Evolutionary conservation across 2,329 filamentous ascomycete species (phyloP), one percentile per base, ranked within the genome.

Genomic region (Zymoseptoria tritici): DNA sequence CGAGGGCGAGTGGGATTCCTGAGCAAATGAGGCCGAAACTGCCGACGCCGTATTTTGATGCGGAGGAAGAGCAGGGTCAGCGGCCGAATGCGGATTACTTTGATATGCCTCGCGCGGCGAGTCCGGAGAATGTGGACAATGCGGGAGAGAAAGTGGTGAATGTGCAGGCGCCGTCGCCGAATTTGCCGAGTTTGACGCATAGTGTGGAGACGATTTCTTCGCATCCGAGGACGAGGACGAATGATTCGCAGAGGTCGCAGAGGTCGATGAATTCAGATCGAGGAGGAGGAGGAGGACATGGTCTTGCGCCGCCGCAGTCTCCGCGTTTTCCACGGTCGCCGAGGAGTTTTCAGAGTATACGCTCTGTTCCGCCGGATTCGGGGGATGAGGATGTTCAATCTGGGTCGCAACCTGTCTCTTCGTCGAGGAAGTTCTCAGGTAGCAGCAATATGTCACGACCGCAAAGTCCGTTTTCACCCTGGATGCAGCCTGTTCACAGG

Each of bases 361-460:
- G 77, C 54, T 79, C 79, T 9, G 75, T 78, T 9, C 72, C 70
- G 22, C 72, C 69, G 4, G 77, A 80, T 58, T 85, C 84, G 26
- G 86, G 84, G 1, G 82, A 84, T 60, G 89, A 92, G 55, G 88
- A 91, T 57, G 59, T 54, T 9, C 60, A 57, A 11, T 66, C 65
- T 11, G 81, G 81, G 68, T 83, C 81, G 1, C 78, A 81, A 60
- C 77, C 76, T n/a, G 77, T 79, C 11, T 81, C 80, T 56, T 90
- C 90, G 54, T 85, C 83, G n/a, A 84, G 91, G 51, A 94, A 94
- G 71, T 77, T 91, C 55, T 96, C 92, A 1, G 83, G 84, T 16
- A 87, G 87, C 65, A 92, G 83, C 65, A 82, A 79, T 54, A 74
- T 85, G 31, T 87, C 84, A 2, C 74, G 80, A 62, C 79, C 83